A percentile compares a stretch with the other conserved stretches of the same genome.
These are phyloP conservation scores for Darksidea phi DNA, from an alignment of 495 filamentous ascomycete genomes.

Conservation along the genomic window DNA sequence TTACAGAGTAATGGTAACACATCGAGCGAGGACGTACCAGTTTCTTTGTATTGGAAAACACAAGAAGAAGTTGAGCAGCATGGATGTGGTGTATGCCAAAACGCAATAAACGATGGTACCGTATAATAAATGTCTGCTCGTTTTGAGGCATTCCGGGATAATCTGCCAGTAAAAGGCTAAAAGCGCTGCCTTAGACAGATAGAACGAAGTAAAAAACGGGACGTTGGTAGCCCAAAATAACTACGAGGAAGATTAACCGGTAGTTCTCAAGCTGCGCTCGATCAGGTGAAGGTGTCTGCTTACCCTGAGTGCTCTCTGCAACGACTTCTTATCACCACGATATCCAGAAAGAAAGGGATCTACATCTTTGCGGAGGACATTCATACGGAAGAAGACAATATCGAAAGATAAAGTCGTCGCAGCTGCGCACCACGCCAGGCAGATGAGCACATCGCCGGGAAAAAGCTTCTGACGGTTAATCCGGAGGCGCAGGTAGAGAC, in stretches of 20 bases:
- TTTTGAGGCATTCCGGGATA: not conserved
- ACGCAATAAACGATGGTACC: not conserved
- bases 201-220: not conserved
- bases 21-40: not conserved
- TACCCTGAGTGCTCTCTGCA: not conserved
- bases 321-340: not conserved
- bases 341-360: not conserved
- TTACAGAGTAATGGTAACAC: not conserved
- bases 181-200: not conserved
- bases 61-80: not conserved
- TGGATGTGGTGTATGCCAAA: not conserved
- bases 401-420: not conserved
- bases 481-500: not conserved
- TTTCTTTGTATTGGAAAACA: not conserved
- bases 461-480: not conserved
- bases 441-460: not conserved
- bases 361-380: not conserved
- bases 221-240: not conserved
- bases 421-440: not conserved
- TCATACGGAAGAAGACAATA: not conserved
- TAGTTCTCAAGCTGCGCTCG: not conserved
- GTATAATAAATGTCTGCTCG: not conserved
- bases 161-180: not conserved
- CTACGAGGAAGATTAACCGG: not conserved
- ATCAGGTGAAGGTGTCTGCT: not conserved